Percentiles rank a stretch among this genome's conserved stretches.
Conservation (phyloP, 345 rosid genomes). For the Turritis glabra region DNA sequence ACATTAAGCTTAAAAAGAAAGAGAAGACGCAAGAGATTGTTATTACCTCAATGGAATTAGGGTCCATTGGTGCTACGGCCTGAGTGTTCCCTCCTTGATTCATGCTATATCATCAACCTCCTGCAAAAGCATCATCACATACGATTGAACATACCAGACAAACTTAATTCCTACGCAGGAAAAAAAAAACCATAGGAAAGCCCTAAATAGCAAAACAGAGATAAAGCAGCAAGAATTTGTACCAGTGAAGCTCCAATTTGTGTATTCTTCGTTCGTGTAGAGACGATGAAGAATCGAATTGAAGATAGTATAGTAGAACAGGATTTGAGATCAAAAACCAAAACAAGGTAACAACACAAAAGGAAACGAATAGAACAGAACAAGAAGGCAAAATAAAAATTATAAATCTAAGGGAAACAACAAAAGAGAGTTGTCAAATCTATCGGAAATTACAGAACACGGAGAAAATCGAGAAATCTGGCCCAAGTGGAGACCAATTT, state of each 20-base stretch:
- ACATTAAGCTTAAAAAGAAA: background rate
- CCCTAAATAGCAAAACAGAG: slow-evolving; percentile 21
- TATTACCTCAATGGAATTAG: slow-evolving; percentile 76
- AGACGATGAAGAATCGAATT: slow-evolving; percentile 16
- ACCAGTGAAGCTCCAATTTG: slow-evolving; percentile 25
- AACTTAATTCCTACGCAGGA: background rate
- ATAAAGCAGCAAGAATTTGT: background rate
- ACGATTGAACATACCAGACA: background rate
- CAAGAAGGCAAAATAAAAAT: background rate
- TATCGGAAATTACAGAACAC: slow-evolving; percentile 26
- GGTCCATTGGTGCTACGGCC: slow-evolving; percentile 56
- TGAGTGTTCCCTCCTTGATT: slow-evolving; percentile 73
- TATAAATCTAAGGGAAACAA: slow-evolving; percentile 5
- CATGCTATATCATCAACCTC: slow-evolving; percentile 60
- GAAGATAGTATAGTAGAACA: slow-evolving; percentile 15
- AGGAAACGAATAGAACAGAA: slow-evolving; percentile 26
- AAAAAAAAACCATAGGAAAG: slow-evolving; percentile 9
- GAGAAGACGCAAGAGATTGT: slow-evolving; percentile 29
- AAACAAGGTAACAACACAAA: slow-evolving; percentile 24
- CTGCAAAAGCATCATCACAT: slow-evolving; percentile 28
- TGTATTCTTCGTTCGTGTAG: slow-evolving; percentile 12
- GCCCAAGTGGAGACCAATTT: slow-evolving; percentile 22
- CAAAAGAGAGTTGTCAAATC: slow-evolving; percentile 27
- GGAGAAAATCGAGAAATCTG: slow-evolving; percentile 39
- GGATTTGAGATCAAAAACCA: slow-evolving; percentile 34